Conservation (phyloP, 2,329 filamentous ascomycete genomes). For the Neofusicoccum umdonicola region DNA sequence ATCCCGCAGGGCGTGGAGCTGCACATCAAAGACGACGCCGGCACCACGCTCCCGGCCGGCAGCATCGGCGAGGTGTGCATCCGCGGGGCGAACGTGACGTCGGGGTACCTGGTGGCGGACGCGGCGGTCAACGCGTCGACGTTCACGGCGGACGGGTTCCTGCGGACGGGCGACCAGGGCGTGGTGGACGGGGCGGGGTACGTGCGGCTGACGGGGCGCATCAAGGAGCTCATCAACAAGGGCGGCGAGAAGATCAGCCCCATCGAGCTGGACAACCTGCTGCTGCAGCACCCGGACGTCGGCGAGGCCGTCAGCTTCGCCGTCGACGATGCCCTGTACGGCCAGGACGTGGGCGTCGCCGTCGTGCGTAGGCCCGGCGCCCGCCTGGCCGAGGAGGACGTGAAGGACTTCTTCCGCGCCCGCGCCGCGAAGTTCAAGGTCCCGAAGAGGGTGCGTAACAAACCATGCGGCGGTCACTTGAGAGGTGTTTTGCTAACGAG, state of each 20-base stretch:
- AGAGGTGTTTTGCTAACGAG: conserved; percentile 28
- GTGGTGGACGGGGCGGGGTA: conserved; percentile 72
- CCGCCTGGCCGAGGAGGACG: conserved; percentile 49
- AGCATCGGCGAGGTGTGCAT: conserved; percentile 74
- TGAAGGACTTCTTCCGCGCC: conserved; percentile 63
- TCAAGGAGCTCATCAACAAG: conserved; percentile 83
- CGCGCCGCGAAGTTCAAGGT: conserved; percentile 75
- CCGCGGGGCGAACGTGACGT: conserved; percentile 70
- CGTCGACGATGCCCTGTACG: conserved; percentile 71
- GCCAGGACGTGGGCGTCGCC: conserved; percentile 71
- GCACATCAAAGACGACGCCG: conserved; percentile 64
- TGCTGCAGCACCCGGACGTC: conserved; percentile 66
- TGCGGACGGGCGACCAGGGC: conserved; percentile 77
- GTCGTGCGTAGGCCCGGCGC: conserved; percentile 66
- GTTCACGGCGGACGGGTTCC: conserved; percentile 69
- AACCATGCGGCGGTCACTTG: too few relatives aligned
- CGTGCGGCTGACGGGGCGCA: conserved; percentile 72
- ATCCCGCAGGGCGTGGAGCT: conserved; percentile 76
- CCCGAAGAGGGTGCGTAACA: conserved; percentile 59
- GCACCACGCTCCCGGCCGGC: conserved; percentile 63
- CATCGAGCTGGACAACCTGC: conserved; percentile 74
- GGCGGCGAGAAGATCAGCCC: conserved; percentile 79
- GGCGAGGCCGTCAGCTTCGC: conserved; percentile 75
- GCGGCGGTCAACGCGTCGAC: conserved; percentile 56
- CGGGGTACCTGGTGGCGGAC: conserved; percentile 73